Evolutionary conservation across 176 grass and related monocot genomes (phyloP), one percentile per base, ranked within the genome.

Genomic region (Triticum monococcum): DNA sequence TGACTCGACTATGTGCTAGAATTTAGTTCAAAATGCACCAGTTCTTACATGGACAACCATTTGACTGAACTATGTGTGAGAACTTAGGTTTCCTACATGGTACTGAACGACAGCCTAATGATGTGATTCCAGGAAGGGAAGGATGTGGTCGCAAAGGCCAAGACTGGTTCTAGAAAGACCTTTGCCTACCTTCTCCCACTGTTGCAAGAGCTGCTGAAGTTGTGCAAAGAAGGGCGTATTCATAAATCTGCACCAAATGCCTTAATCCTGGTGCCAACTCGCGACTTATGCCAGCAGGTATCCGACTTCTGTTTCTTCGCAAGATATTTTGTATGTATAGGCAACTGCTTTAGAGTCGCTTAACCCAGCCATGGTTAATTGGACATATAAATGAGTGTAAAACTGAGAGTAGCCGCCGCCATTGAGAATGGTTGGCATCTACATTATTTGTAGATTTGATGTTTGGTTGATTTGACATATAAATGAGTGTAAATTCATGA

Each of bases 111-210:
- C 25, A 41, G 3, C 68, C 17, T 66, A 46, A 82, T 70, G 20
- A 5, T 88, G 62, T 78, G 70, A 35, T 46, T 90, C 64, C 78
- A 98, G 93, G 93, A 95, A 83, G 95, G 95, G 17, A 98, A 93
- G 80, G 93, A 98, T 95, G 88, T 95, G 17, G 88, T 98, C 3
- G 95, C 95, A 20, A 88, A 87, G 67, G 95, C 89, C 41, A 98
- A 98, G 72, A 95, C 95, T 63, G 95, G 95, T 54, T 98, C 95
- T 4, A 93, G 95, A 66, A 98, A 98, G 85, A 98, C 95, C 22
- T 93, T 95, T 50, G 83, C 91, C 8, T 98, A 95, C 84, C 87
- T 98, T 75, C 96, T 95, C 43, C 96, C 89, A 12, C 18, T 98
- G 88, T 79, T 98, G 57, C 93, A 98, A 14, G 77, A 90, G 22